Evolutionary conservation across 2,329 filamentous ascomycete species (phyloP).

Genomic region (Falciphora oryzae): DNA sequence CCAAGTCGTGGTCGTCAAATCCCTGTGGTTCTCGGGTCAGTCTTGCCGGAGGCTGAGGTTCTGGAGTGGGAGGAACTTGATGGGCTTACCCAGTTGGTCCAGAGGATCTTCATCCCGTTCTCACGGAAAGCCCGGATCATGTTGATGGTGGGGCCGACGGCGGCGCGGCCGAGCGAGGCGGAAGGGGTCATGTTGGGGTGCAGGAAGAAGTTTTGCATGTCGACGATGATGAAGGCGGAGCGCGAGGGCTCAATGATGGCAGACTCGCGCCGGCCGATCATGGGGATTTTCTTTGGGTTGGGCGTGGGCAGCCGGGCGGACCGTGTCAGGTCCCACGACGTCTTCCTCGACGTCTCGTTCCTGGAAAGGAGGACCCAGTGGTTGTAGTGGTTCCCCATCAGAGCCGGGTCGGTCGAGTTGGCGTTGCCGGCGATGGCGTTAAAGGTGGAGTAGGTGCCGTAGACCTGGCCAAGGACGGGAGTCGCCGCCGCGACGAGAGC

Average conservation of each 20-base stretch:
- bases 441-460: background rate
- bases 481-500: background rate
- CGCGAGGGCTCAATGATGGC: conserved; percentile 26
- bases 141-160: conserved; percentile 31
- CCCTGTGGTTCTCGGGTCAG: conserved; percentile 29
- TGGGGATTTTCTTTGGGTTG: background rate
- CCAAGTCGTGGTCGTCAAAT: conserved; percentile 37
- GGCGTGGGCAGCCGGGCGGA: background rate
- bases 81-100: conserved; percentile 41
- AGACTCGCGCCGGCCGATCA: conserved; percentile 19
- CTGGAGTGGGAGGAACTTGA: background rate
- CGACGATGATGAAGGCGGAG: conserved; percentile 28
- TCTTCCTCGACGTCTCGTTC: background rate
- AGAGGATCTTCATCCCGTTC: conserved; percentile 44
- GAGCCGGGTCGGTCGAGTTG: background rate
- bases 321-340: background rate
- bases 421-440: background rate
- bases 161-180: conserved; percentile 34
- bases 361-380: background rate
- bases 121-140: conserved; percentile 40
- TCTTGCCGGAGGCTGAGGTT: conserved; percentile 21
- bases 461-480: background rate
- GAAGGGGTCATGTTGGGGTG: conserved; percentile 29
- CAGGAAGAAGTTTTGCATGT: conserved; percentile 55
- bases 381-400: background rate